Conservation (phyloP, 495 filamentous ascomycete species). For the Choiromyces venosus region DNA sequence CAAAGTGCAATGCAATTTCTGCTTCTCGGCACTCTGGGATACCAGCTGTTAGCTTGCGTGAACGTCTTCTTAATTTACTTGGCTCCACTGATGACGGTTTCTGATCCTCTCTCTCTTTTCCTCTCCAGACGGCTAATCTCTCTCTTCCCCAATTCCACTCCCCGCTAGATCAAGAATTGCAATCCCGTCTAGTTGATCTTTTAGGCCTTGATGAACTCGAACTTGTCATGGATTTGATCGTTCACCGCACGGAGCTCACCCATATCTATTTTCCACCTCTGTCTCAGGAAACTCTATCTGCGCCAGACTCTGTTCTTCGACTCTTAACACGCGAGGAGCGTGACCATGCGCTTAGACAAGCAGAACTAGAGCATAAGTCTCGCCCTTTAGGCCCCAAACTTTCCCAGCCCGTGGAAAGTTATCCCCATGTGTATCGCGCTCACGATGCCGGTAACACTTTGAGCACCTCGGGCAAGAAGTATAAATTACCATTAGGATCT, state of each 20-base stretch:
- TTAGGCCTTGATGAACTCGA: constrained; percentile 89
- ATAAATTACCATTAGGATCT: constrained; percentile 64
- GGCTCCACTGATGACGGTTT: constrained; percentile 58
- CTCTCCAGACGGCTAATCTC: constrained; percentile 61
- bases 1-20: constrained; percentile 39
- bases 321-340: constrained; percentile 71
- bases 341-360: constrained; percentile 64
- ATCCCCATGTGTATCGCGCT: constrained; percentile 87
- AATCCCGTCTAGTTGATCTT: constrained; percentile 83
- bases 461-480: constrained; percentile 67
- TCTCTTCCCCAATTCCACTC: constrained; percentile 22
- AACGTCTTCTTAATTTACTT: constrained; percentile 54
- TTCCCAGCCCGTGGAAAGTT: constrained; percentile 50
- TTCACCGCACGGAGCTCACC: constrained; percentile 62
- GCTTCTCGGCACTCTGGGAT: constrained; percentile 33
- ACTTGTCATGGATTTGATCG: constrained; percentile 75
- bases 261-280: constrained; percentile 6
- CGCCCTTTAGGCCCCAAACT: constrained; percentile 57
- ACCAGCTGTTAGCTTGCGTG: constrained; percentile 20
- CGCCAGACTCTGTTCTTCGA: constrained; percentile 52
- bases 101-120: constrained; percentile 55
- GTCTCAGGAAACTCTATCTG: constrained; percentile 28
- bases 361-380: constrained; percentile 78
- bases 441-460: constrained; percentile 79
- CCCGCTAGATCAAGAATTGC: constrained; percentile 70